phyloP scores from a whole-genome alignment of 768 basidiomycete genomes.

The Rhizopogon roseolus region DNA sequence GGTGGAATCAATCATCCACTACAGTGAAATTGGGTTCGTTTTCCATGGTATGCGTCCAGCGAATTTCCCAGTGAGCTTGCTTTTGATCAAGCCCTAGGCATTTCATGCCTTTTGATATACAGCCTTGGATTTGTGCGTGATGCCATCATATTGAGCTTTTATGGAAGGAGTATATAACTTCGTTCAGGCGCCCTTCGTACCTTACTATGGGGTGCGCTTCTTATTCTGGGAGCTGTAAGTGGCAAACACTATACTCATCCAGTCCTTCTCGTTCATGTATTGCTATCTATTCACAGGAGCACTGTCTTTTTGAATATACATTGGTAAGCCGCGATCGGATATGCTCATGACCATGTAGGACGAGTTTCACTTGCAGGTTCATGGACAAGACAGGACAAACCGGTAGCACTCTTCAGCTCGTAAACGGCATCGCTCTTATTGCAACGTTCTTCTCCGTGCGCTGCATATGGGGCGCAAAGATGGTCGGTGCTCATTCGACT shows the following conservation, averaged over 20 bases:
- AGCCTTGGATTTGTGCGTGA: slow-evolving; percentile 62
- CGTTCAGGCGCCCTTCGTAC: slow-evolving; percentile 62
- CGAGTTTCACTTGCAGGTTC: slow-evolving; percentile 41
- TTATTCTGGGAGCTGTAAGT: slow-evolving; percentile 78
- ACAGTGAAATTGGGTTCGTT: slow-evolving; percentile 68
- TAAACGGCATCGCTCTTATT: slow-evolving; percentile 70
- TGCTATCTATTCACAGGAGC: slow-evolving; percentile 37
- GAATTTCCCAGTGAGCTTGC: background rate
- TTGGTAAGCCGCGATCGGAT: slow-evolving; percentile 45
- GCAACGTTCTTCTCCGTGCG: slow-evolving; percentile 65
- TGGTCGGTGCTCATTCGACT: slow-evolving; percentile 19
- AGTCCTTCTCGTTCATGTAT: slow-evolving; percentile 2
- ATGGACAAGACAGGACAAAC: slow-evolving; percentile 74
- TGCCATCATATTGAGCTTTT: no score
- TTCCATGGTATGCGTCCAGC: slow-evolving; percentile 52
- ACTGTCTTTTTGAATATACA: slow-evolving; percentile 88
- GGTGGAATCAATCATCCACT: slow-evolving; percentile 64
- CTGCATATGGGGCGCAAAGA: slow-evolving; percentile 63
- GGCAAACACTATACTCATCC: background rate
- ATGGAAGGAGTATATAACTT: background rate
- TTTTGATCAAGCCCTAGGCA: slow-evolving; percentile 30
- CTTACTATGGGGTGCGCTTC: slow-evolving; percentile 75
- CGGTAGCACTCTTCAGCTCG: slow-evolving; percentile 58
- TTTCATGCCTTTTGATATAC: slow-evolving; percentile 64
- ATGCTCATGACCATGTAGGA: background rate